phyloP scores from a whole-genome alignment of 192 early-diverging fungal species.

The Coemansia sp. region DNA sequence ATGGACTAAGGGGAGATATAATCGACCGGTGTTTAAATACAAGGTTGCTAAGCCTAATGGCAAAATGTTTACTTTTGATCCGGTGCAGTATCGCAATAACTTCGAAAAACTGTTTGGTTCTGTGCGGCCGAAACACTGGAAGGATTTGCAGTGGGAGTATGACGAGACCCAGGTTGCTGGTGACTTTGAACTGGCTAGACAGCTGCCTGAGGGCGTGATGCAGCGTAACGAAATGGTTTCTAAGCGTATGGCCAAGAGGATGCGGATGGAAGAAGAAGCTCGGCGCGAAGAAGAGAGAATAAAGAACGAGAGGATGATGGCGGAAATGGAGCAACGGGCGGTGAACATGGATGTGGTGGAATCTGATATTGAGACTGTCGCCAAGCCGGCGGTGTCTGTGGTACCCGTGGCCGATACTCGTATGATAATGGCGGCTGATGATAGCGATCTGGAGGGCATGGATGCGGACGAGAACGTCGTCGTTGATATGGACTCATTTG shows the following conservation, averaged over 20 bases:
- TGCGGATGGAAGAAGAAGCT: slow-evolving; percentile 13
- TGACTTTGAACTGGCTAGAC: slow-evolving; percentile 29
- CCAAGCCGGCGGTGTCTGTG: not conserved
- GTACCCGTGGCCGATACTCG: not conserved
- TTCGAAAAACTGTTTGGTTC: slow-evolving; percentile 58
- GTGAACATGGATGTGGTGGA: not conserved
- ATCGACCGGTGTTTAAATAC: slow-evolving; percentile 72
- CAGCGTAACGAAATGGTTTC: slow-evolving; percentile 6
- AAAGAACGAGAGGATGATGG: not conserved
- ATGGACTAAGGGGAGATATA: slow-evolving; percentile 73
- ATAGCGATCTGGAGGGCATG: slow-evolving; percentile 29
- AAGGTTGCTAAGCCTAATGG: slow-evolving; percentile 61
- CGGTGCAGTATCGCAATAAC: slow-evolving; percentile 66
- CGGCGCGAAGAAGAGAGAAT: slow-evolving; percentile 15
- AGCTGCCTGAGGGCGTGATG: slow-evolving; percentile 17
- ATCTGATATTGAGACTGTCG: too few relatives aligned
- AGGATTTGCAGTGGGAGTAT: slow-evolving; percentile 50
- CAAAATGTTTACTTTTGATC: slow-evolving; percentile 66
- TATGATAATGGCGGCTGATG: not conserved
- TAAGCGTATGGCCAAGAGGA: slow-evolving; percentile 14
- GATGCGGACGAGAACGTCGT: slow-evolving; percentile 18
- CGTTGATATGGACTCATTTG: slow-evolving; percentile 22
- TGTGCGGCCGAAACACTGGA: slow-evolving; percentile 19
- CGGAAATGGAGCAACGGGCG: not conserved
- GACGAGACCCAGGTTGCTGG: slow-evolving; percentile 8